Base-by-base conservation (phyloP, 768 basidiomycete genomes). In the Trametes elegans region DNA sequence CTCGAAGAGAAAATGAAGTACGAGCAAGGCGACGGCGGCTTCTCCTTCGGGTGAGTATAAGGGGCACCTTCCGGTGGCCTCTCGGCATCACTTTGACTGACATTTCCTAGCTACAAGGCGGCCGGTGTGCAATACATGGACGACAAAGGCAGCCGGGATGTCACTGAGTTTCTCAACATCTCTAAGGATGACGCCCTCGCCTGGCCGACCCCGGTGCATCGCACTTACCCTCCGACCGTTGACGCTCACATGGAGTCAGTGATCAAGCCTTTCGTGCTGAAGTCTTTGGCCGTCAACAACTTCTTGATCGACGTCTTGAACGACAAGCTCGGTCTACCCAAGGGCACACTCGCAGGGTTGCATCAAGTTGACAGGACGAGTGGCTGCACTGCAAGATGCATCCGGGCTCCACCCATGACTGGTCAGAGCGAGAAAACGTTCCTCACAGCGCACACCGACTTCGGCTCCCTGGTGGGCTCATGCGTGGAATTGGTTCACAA, bases 21-120 rank as follows among this genome's bases (percentile, higher is more conserved):
- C 39, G 78, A 79, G 58, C 76, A 77, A 52, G 78, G 76, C 2
- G 74, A 77, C 32, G 54, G 55, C 0, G 76, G 76, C 1, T 60
- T 59, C 21, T 76, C 76, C 0, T 74, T 71, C 29, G 76, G 76
- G 75, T 66, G 31, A 10, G 63, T 59, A 8, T 40, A 21, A 21
- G 13, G 8, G 16, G 13, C 35, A 19, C 29, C 16, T 18, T 18
- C 24, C 18, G 6, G 5, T 11, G 41, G 5, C 8, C 5, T 27
- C 9, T 8, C 38, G 16, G 35, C 23, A 14, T 29, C 10, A 10
- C 26, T 10, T n/a, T 45, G 9, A 50, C 8, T 21, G 2, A 39
- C 6, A 5, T 2, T 21, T 23, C 18, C 19, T 7, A 65, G 64
- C 3, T 69, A 69, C 58, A 67, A 71, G 21, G 68, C 67, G 24